Evolutionary conservation across 2,329 filamentous ascomycete genomes (phyloP).

Genomic region (Aspergillus eucalypticola): DNA sequence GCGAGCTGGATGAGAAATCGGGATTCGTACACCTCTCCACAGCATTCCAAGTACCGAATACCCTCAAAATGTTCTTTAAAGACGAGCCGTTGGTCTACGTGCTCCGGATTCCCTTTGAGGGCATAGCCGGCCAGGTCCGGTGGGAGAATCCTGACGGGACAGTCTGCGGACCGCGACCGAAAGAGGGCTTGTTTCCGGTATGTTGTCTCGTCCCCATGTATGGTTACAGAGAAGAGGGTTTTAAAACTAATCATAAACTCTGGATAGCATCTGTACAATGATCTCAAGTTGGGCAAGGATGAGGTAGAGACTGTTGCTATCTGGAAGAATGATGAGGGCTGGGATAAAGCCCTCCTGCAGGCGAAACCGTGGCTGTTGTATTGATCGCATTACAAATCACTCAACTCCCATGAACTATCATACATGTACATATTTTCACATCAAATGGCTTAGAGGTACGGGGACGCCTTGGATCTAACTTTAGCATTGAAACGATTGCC

Average conservation of each 20-base stretch:
- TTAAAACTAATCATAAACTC: background rate
- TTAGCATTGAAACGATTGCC: background rate
- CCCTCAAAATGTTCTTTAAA: conserved; percentile 40
- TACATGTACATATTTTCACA: background rate
- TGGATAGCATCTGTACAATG: conserved; percentile 41
- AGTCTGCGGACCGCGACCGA: conserved; percentile 37
- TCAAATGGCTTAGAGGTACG: background rate
- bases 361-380: conserved; percentile 41
- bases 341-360: conserved; percentile 37
- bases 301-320: conserved; percentile 41
- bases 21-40: conserved; percentile 44
- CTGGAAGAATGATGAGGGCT: conserved; percentile 40
- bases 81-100: conserved; percentile 41
- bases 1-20: conserved; percentile 37
- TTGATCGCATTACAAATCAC: conserved; percentile 16
- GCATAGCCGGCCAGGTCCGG: conserved; percentile 31
- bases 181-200: conserved; percentile 44
- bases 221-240: background rate
- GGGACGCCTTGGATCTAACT: background rate
- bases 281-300: conserved; percentile 37
- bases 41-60: conserved; percentile 40
- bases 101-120: conserved; percentile 37
- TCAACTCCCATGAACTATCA: background rate
- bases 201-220: conserved; percentile 12
- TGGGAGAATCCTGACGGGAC: conserved; percentile 43